These are phyloP conservation scores for Copromyces sp. DNA, from an alignment of 495 filamentous ascomycete species.

Conservation along the genomic window DNA sequence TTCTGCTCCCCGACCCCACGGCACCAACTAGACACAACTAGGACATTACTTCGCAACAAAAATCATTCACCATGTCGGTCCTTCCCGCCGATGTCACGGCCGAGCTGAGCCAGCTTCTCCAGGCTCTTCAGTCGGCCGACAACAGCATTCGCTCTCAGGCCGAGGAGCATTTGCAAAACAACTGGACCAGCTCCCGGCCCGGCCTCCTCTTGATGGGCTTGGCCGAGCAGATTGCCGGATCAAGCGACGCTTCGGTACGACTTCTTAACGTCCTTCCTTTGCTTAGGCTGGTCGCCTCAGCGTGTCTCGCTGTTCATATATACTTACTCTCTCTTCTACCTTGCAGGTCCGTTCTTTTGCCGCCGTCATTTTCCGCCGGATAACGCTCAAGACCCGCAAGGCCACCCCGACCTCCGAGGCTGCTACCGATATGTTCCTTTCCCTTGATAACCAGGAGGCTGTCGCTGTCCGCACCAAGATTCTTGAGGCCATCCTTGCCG, in stretches of 20 bases:
- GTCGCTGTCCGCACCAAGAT: conserved; percentile 71
- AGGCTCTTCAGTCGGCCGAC: conserved; percentile 80
- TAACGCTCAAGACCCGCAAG: conserved; percentile 80
- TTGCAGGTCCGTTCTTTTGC: conserved; percentile 77
- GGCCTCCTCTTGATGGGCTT: conserved; percentile 87
- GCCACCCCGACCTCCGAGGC: conserved; percentile 51
- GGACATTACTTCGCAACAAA: background rate
- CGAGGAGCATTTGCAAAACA: conserved; percentile 78
- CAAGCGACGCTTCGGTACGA: conserved; percentile 57
- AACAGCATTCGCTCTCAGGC: conserved; percentile 75
- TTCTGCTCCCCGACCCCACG: background rate
- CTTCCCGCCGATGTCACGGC: conserved; percentile 71
- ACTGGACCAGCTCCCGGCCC: conserved; percentile 73
- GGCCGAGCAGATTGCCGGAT: conserved; percentile 75
- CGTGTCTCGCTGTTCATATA: background rate
- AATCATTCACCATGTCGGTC: conserved; percentile 56
- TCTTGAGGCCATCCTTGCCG: conserved; percentile 60
- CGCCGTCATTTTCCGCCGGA: conserved; percentile 88
- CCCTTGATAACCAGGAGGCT: conserved; percentile 58
- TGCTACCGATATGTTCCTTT: conserved; percentile 72
- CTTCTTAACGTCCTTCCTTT: conserved; percentile 10
- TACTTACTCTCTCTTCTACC: conserved; percentile 1
- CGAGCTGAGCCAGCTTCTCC: conserved; percentile 75
- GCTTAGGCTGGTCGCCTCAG: background rate
- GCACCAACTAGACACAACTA: background rate